Evolutionary conservation across 2,329 filamentous ascomycete genomes (phyloP).

Genomic region (Tolypocladium amazonense): DNA sequence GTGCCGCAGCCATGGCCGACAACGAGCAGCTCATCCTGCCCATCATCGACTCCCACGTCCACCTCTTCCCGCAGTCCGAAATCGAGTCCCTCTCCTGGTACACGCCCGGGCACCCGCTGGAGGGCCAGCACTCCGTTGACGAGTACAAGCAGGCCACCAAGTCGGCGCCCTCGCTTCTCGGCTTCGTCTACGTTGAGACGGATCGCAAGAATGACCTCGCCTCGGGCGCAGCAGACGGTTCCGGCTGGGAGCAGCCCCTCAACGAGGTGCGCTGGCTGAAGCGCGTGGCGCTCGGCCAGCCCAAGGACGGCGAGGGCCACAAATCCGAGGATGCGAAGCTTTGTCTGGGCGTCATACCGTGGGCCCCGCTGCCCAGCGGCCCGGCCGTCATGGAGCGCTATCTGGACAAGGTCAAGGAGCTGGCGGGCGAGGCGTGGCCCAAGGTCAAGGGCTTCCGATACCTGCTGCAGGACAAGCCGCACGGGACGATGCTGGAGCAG

Average conservation of each 20-base stretch:
- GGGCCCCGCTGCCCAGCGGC: slow-evolving; percentile 71
- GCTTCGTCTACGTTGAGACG: slow-evolving; percentile 76
- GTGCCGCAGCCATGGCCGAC: slow-evolving; percentile 20
- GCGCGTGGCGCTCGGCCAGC: slow-evolving; percentile 51
- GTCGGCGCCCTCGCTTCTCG: slow-evolving; percentile 37
- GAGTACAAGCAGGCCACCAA: slow-evolving; percentile 46
- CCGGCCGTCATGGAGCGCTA: slow-evolving; percentile 52
- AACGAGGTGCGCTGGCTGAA: slow-evolving; percentile 61
- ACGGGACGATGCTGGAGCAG: slow-evolving; percentile 51
- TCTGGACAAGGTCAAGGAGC: slow-evolving; percentile 47
- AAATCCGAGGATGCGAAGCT: slow-evolving; percentile 28
- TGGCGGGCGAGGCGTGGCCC: slow-evolving; percentile 53
- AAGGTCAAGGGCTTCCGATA: slow-evolving; percentile 74
- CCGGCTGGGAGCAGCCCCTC: slow-evolving; percentile 58
- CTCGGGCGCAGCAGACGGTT: slow-evolving; percentile 30
- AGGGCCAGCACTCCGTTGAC: slow-evolving; percentile 50
- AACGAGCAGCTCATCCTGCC: slow-evolving; percentile 31
- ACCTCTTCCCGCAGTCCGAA: slow-evolving; percentile 68
- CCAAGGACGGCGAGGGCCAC: slow-evolving; percentile 49
- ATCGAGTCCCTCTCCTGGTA: slow-evolving; percentile 61
- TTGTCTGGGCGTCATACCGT: slow-evolving; percentile 65
- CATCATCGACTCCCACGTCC: slow-evolving; percentile 85
- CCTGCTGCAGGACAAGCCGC: slow-evolving; percentile 66
- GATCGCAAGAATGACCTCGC: slow-evolving; percentile 57
- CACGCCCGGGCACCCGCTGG: slow-evolving; percentile 45